A percentile compares a stretch with the other conserved stretches of the same genome.
phyloP scores from a whole-genome alignment of 2,329 filamentous ascomycete genomes.

The Aspergillus aculeatus region DNA sequence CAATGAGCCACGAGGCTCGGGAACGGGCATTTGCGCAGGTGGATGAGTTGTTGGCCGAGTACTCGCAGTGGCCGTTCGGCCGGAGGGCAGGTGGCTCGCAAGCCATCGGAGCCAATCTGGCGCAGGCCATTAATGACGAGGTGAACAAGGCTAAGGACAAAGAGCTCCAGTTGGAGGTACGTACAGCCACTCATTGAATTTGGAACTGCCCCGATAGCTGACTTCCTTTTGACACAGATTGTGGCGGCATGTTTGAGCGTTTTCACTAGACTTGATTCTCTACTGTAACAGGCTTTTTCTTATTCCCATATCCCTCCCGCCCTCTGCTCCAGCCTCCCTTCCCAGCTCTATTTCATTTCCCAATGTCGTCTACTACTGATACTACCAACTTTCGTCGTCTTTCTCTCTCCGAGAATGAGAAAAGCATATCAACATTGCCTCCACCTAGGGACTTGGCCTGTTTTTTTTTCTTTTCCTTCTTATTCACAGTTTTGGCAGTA shows the following conservation, averaged over 20 bases:
- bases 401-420: background rate
- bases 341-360: slow-evolving; percentile 7
- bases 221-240: slow-evolving; percentile 49
- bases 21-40: slow-evolving; percentile 96
- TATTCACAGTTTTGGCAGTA: background rate
- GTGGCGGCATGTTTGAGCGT: slow-evolving; percentile 95
- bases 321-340: slow-evolving; percentile 3
- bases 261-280: slow-evolving; percentile 93
- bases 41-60: slow-evolving; percentile 91
- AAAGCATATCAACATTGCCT: background rate
- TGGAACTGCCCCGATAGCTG: slow-evolving; percentile 2
- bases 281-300: slow-evolving; percentile 60
- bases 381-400: slow-evolving; percentile 8
- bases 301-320: background rate
- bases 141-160: slow-evolving; percentile 83
- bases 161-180: slow-evolving; percentile 92
- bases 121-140: slow-evolving; percentile 83
- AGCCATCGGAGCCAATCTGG: slow-evolving; percentile 88
- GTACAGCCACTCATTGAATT: slow-evolving; percentile 23
- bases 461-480: slow-evolving; percentile 10
- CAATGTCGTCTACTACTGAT: slow-evolving; percentile 12
- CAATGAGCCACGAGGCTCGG: slow-evolving; percentile 86
- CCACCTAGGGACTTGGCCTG: background rate
- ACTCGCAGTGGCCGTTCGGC: slow-evolving; percentile 96
- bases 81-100: slow-evolving; percentile 72